Percentiles rank a stretch among this genome's conserved stretches.
These are phyloP conservation scores for Kwoniella dendrophila DNA, from an alignment of 768 basidiomycete species.

Conservation along the genomic window DNA sequence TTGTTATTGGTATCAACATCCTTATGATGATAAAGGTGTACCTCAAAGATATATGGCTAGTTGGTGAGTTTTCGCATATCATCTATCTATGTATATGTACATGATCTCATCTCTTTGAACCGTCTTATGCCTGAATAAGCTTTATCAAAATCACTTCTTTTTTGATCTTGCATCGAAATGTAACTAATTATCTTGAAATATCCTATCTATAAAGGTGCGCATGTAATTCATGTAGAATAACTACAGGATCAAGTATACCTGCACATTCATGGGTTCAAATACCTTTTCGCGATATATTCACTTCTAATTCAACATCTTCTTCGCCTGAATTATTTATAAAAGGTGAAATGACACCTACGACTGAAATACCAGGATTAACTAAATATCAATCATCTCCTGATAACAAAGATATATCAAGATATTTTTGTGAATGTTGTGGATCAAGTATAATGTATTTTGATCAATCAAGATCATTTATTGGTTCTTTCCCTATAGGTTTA, in stretches of 20 bases:
- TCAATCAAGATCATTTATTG: neutral
- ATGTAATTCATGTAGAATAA: slow-evolving; percentile 1
- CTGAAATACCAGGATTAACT: neutral
- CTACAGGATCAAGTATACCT: neutral
- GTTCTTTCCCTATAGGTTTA: neutral
- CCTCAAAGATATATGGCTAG: slow-evolving; percentile 10
- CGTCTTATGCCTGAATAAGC: neutral
- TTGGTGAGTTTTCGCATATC: neutral
- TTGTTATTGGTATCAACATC: slow-evolving; percentile 12
- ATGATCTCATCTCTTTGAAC: neutral
- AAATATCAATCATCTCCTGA: neutral
- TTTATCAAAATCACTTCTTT: neutral
- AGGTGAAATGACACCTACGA: neutral
- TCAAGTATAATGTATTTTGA: neutral
- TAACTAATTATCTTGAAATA: neutral
- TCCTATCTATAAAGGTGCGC: too few relatives aligned
- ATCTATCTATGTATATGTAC: too few relatives aligned
- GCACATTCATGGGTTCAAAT: slow-evolving; percentile 7
- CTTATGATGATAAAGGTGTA: neutral
- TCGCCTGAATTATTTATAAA: neutral
- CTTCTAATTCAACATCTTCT: neutral
- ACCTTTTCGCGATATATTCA: neutral
- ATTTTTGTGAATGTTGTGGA: neutral
- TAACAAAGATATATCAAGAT: neutral
- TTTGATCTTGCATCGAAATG: neutral